Percentiles rank a stretch among this genome's conserved stretches.
phyloP scores from a whole-genome alignment of 306 rosid genomes.

The Morella rubra region DNA sequence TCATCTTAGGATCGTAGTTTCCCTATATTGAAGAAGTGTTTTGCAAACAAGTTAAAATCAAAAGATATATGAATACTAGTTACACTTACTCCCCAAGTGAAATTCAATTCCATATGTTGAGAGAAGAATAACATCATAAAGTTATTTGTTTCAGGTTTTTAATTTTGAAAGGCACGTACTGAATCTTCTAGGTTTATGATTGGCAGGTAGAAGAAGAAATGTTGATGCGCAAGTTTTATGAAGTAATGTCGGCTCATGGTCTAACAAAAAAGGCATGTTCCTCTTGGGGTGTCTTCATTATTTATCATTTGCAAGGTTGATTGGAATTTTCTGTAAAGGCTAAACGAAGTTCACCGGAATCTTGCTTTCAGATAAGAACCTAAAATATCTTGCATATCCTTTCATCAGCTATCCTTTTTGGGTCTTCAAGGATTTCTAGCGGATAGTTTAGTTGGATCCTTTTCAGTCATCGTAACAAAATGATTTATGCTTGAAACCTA shows the following conservation, averaged over 20 bases:
- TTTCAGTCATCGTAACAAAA: background rate
- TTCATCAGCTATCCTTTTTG: background rate
- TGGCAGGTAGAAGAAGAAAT: slow-evolving; percentile 59
- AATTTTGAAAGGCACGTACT: background rate
- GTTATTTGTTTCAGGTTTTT: background rate
- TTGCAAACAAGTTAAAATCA: background rate
- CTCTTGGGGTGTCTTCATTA: background rate
- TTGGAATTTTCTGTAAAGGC: background rate
- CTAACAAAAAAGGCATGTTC: slow-evolving; percentile 32
- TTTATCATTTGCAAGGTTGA: background rate
- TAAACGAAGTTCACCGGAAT: background rate
- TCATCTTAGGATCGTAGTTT: background rate
- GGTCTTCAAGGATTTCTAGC: background rate
- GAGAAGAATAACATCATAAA: background rate
- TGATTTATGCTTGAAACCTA: background rate
- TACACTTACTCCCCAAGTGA: background rate
- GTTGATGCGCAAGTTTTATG: slow-evolving; percentile 53
- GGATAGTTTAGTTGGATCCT: background rate
- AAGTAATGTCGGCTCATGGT: slow-evolving; percentile 46
- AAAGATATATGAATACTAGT: background rate
- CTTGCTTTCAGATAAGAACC: background rate
- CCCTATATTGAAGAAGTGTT: background rate
- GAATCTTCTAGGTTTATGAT: slow-evolving; percentile 3
- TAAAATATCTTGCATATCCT: background rate
- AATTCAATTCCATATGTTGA: background rate